phyloP scores from a whole-genome alignment of 495 filamentous ascomycete genomes.

The Aspergillus haitiensis region DNA sequence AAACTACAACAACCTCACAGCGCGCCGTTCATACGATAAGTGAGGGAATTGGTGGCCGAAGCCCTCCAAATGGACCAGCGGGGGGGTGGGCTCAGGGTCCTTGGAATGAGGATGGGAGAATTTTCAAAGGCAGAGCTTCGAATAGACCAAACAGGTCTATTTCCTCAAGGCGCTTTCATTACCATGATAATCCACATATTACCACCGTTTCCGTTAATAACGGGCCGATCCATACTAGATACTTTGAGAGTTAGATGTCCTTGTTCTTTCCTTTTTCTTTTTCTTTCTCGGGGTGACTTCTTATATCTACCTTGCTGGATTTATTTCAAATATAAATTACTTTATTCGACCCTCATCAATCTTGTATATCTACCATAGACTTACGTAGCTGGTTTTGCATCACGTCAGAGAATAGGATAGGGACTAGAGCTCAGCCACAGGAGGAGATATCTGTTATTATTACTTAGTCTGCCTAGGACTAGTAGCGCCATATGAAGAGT shows the following conservation, averaged over 20 bases:
- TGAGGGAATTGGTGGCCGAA: background rate
- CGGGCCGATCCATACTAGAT: background rate
- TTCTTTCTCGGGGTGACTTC: too few species aligned
- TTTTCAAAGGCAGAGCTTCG: background rate
- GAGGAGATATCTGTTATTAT: too few species aligned
- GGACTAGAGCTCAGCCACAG: too few species aligned
- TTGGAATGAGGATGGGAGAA: background rate
- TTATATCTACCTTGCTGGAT: too few species aligned
- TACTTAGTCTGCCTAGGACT: too few species aligned
- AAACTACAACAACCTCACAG: background rate
- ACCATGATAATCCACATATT: conserved; percentile 4
- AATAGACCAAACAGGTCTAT: conserved; percentile 1
- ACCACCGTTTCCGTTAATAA: background rate
- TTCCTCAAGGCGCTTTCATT: background rate
- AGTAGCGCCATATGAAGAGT: too few species aligned
- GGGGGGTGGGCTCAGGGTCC: background rate
- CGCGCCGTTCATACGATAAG: background rate
- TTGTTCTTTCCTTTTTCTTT: too few species aligned
- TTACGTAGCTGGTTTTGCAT: too few species aligned
- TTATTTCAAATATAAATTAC: too few species aligned
- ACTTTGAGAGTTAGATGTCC: background rate
- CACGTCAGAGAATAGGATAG: too few species aligned
- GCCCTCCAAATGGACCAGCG: background rate
- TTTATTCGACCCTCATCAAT: too few species aligned
- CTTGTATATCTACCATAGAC: too few species aligned